phyloP scores from a whole-genome alignment of 2,329 filamentous ascomycete species.

The Epichloe gansuensis region DNA sequence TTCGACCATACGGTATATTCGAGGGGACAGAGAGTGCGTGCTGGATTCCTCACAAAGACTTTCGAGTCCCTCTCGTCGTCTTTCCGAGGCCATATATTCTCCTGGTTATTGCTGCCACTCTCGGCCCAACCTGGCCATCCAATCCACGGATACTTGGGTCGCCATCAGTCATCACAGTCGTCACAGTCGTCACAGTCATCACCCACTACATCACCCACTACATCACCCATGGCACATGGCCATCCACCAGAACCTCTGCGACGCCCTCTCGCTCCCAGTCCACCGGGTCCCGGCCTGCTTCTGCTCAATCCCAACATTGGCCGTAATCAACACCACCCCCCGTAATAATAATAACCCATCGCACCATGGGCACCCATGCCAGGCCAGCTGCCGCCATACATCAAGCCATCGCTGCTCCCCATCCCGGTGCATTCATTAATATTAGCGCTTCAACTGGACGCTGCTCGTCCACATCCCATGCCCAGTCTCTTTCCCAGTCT shows the following conservation, averaged over 20 bases:
- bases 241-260: neutral
- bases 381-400: conserved; percentile 8
- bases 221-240: no score
- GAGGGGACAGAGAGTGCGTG: no score
- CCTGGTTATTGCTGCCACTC: no score
- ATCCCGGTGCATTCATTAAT: neutral
- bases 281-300: neutral
- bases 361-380: conserved; percentile 18
- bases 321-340: neutral
- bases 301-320: neutral
- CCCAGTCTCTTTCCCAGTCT: neutral
- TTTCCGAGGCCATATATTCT: no score
- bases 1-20: no score
- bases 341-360: conserved; percentile 6
- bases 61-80: no score
- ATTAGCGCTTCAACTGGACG: neutral
- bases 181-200: neutral
- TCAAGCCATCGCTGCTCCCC: neutral
- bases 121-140: neutral
- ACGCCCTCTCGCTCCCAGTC: conserved; percentile 1
- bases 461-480: neutral
- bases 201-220: neutral
- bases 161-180: no score
- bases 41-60: no score
- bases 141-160: no score